Base-by-base conservation (phyloP, 305 asterid genomes). In the Solanum hybrid region DNA sequence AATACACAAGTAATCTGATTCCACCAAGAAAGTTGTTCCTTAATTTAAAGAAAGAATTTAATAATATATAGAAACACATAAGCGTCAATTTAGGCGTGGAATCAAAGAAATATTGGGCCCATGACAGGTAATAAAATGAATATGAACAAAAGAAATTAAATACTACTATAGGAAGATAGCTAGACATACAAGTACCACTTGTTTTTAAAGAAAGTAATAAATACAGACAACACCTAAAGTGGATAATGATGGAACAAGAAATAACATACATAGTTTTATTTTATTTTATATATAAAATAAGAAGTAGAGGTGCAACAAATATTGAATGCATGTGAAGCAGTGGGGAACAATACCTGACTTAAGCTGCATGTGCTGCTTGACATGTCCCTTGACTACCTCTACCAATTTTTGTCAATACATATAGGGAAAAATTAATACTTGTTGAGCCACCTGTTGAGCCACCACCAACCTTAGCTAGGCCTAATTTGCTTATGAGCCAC, bases 21-120 rank as follows among this genome's bases (percentile, higher is more conserved):
- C 17, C 45, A 78, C 83, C 29, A 78, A 79, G 51, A 79, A 34
- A 33, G 26, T 77, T 32, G 29, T 34, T 79, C 36, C 17, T 79
- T 75, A 27, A 27, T 75, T 36, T 79, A 36, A 36, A 79, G 85
- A 36, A 79, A n/a, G 17, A n/a, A 34, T 51, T 15, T 78, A 17
- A 38, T 20, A 78, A 79, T n/a, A 36, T 45, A 36, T 36, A 36
- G 57, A 79, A 36, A 79, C 41, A 36, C 86, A 79, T 3, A 11
- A 79, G 32, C 32, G 61, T 79, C 86, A 79, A 79, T 79, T n/a
- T 79, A 79, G 86, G 86, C 86, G 86, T 79, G 61, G 86, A 79
- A 79, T 79, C 86, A 79, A 79, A 79, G 29, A n/a, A n/a, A 34
- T 22, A 36, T 36, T 79, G 86, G 57, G 22, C 32, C 86, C 86